Base-by-base conservation (phyloP, 148 eudicot genomes). In the Nepenthes gracilis region DNA sequence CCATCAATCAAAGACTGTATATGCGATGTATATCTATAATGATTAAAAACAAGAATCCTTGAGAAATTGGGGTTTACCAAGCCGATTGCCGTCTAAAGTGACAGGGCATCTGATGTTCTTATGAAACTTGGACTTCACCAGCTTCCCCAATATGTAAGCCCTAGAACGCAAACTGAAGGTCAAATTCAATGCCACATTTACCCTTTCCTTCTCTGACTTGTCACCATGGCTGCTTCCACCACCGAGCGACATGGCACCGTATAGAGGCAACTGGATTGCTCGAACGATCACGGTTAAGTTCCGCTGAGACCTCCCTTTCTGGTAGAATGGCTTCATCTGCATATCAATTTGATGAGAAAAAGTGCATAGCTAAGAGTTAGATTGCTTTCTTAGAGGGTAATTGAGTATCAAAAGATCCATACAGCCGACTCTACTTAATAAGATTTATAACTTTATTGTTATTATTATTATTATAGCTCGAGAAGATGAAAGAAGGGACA, bases 81-180 rank as follows among this genome's bases (percentile, higher is more conserved):
- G 64, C 64, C 66, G 65, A 38, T 61, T 69, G 58, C 80, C 77
- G 45, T 72, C 70, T 59, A 90, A 56, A 35, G 65, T 76, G 54
- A 86, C 80, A 37, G 72, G 75, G 58, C 97, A 90, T 37, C 72
- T 59, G 60, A 90, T 56, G 8, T 58, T 63, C 34, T 38, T 70
- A 37, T 84, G 78, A 67, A 90, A 90, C 74, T 77, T 82, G 35
- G 94, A 80, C 67, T 77, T 84, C 23, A 90, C 94, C 66, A 90
- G 71, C 71, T 54, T 86, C 63, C 97, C 97, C 59, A 90, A 56
- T 5, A 90, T 75, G 77, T 77, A 80, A 13, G 94, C 97, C 61
- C 83, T 86, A 5, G 97, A 86, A 47, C 86, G 75, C 55, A 90
- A 66, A 13, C 73, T 77, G 57, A 90, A 81, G 1, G 90, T 90